Base-by-base conservation (phyloP, 179 eudicot species). In the Dionaea muscipula region DNA sequence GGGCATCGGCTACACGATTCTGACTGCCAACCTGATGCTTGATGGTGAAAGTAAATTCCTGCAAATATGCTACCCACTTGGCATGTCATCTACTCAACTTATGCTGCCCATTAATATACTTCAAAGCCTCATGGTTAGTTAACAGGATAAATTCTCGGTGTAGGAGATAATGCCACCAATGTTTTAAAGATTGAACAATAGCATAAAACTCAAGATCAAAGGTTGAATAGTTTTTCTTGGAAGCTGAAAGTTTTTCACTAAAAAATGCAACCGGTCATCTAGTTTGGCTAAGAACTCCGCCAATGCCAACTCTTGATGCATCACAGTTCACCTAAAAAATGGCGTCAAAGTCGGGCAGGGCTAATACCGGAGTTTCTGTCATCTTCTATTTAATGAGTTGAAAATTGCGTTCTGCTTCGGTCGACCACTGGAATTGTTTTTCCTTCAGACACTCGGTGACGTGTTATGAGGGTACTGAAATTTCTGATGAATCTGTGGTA, bases 21-120 rank as follows among this genome's bases (percentile, higher is more conserved):
- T 1, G 12, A 4, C 7, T 19, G 21, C 25, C 23, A 19, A 2
- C 12, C 13, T 17, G n/a, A 14, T 46, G 50, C 2, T 19, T 46
- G 50, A 22, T 11, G 23, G 7, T 22, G 14, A 46, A 46, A 14
- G 50, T 9, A 19, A 4, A 19, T 14, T 46, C 23, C 18, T 46
- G 50, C 3, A n/a, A 19, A 19, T 14, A 46, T 7, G 8, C 12
- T 2, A 20, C 23, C 50, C 50, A 13, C 50, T 22, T 46, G 18
- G 46, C 46, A 10, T 16, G 46, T 14, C n/a, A 14, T 5, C 6
- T 15, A 18, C 8, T 31, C 35, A 31, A 56, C 40, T 35, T 55
- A 0, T 22, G 40, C 35, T 75, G 75, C 35, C 51, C 46, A 41
- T 0, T 8, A 1, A 41, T 10, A 18, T 41, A 41, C n/a, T 41